Evolutionary conservation across 2,329 filamentous ascomycete species (phyloP), one percentile per base, ranked within the genome.

Genomic region (Fusarium sacchari): DNA sequence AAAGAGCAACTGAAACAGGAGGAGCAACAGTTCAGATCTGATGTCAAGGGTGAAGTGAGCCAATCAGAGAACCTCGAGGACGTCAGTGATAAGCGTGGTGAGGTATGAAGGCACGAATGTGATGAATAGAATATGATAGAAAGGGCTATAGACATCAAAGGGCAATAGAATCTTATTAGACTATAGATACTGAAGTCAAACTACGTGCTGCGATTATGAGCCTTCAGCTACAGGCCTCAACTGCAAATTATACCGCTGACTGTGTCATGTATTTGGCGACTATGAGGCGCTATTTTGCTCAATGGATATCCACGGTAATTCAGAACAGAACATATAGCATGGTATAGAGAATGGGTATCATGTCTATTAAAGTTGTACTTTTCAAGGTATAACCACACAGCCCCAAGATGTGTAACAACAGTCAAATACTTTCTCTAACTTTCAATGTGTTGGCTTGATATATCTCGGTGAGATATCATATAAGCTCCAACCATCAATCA

Each of bases 21-120:
- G 42, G 65, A 76, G 11, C 62, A 76, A 7, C 71, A 74, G 18
- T 76, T 76, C 50, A 74, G 74, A 20, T 69, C 74, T 13, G 65
- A 76, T 12, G 71, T 76, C 8, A 76, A 76, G 57, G 73, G 39
- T 2, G 65, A 67, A 17, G 53, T 67, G 3, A 67, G 65, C 14
- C 65, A 67, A n/a, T 44, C 65, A 4, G 65, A 67, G 24, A 67
- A 67, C 22, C 42, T 60, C 0, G 64, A 67, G 22, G 55, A 67
- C 3, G 26, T 37, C 3, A 17, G 18, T 17, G 32, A n/a, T 11
- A 49, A 58, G 6, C 55, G 40, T 1, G 40, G 18, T 13, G 55
- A 58, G 18, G 55, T 56, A 3, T 56, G 26, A 56, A 55, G 18
- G 17, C 5, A n/a, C 15, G 20, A 13, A 8, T 18, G 10, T n/a